phyloP scores from a whole-genome alignment of 208 protist species.

The Porcisia hertigi region DNA sequence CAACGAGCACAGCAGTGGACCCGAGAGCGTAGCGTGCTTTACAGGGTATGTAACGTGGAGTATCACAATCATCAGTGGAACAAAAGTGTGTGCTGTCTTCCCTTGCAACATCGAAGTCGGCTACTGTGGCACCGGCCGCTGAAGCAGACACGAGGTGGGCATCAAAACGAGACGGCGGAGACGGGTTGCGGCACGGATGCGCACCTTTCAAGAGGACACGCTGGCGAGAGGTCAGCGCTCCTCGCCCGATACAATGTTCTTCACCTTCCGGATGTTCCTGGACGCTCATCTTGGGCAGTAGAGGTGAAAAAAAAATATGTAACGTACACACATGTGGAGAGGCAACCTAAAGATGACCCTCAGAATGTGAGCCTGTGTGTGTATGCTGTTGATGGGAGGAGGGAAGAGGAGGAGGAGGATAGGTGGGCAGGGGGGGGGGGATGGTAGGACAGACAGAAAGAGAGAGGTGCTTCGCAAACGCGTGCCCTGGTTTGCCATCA shows the following conservation, averaged over 20 bases:
- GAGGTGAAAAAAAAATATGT: neutral
- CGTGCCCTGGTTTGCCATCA: neutral
- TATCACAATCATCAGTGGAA: slow-evolving; percentile 35
- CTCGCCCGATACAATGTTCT: neutral
- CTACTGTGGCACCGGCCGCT: neutral
- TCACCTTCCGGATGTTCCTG: neutral
- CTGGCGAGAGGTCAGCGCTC: neutral
- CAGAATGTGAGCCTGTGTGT: neutral
- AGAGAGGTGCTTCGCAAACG: neutral
- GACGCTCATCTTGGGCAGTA: neutral
- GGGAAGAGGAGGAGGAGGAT: neutral
- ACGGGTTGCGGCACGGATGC: neutral
- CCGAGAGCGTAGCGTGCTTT: slow-evolving; percentile 51
- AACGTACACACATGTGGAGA: neutral
- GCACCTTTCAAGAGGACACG: neutral
- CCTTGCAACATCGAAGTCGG: neutral
- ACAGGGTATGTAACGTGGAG: slow-evolving; percentile 65
- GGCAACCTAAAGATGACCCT: neutral
- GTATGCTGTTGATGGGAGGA: neutral
- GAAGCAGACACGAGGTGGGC: neutral
- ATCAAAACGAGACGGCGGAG: neutral
- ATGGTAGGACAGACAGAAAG: neutral
- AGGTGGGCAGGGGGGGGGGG: neutral
- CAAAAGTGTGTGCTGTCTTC: neutral
- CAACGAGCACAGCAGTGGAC: slow-evolving; percentile 47